These are phyloP conservation scores for Multifurca ochricompacta DNA, from an alignment of 768 basidiomycete genomes.

Conservation along the genomic window DNA sequence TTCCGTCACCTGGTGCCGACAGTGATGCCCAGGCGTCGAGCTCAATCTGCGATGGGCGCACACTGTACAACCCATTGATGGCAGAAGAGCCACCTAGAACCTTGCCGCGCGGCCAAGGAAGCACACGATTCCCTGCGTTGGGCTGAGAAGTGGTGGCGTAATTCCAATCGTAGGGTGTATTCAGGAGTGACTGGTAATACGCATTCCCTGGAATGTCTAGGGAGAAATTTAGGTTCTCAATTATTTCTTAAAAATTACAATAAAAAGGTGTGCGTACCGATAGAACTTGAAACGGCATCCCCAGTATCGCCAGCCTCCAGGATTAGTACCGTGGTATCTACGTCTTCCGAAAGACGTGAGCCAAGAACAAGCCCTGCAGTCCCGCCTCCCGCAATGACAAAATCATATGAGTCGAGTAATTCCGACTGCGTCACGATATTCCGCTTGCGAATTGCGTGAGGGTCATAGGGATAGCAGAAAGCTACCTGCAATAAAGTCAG, in stretches of 20 bases:
- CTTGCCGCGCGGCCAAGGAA: constrained; percentile 58
- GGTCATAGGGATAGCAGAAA: neutral
- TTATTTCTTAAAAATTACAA: neutral
- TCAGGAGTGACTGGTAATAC: constrained; percentile 44
- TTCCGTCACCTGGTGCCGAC: constrained; percentile 30
- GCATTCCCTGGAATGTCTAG: constrained; percentile 44
- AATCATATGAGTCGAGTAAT: constrained; percentile 42
- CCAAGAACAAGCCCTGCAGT: constrained; percentile 42
- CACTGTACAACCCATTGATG: constrained; percentile 62
- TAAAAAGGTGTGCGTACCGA: constrained; percentile 28
- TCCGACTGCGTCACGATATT: constrained; percentile 36
- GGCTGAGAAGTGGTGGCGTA: constrained; percentile 44
- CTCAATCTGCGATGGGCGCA: constrained; percentile 44
- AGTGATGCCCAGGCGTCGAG: constrained; percentile 35
- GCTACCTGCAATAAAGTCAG: neutral
- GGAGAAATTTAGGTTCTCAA: neutral
- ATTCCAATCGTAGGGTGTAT: constrained; percentile 46
- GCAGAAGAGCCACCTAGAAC: constrained; percentile 63
- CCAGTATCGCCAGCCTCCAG: constrained; percentile 41
- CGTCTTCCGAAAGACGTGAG: constrained; percentile 38
- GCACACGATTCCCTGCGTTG: constrained; percentile 33
- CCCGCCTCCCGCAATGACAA: constrained; percentile 44
- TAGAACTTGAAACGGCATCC: constrained; percentile 29
- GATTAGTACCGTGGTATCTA: constrained; percentile 37
- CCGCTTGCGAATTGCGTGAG: constrained; percentile 23